Percentiles rank a stretch among this genome's conserved stretches.
These are phyloP conservation scores for Galeopsis tetrahit DNA, from an alignment of 257 asterid species.

Conservation along the genomic window DNA sequence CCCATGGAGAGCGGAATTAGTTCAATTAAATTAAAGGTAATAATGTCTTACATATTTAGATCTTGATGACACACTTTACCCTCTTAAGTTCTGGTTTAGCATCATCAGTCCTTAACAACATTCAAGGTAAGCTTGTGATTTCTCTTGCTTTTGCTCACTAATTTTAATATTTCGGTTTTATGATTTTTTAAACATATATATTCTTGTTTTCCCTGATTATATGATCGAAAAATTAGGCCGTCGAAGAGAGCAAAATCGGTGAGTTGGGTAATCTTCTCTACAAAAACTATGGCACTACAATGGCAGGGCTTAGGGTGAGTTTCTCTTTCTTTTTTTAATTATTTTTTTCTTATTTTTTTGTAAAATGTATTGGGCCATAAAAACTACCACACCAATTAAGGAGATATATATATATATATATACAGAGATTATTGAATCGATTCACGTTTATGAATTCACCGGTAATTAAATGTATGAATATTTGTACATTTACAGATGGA, in stretches of 20 bases:
- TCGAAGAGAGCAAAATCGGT: conserved; percentile 61
- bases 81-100: conserved; percentile 82
- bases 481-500: no score
- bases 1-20: no score
- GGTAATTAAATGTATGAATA: no score
- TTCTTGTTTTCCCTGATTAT: conserved; percentile 49
- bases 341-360: no score
- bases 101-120: conserved; percentile 60
- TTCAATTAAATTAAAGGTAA: no score
- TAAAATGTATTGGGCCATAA: no score
- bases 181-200: neutral
- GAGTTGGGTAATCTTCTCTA: conserved; percentile 69
- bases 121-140: conserved; percentile 55
- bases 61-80: conserved; percentile 93
- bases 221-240: conserved; percentile 74
- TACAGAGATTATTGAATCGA: no score
- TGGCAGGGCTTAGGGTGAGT: conserved; percentile 96
- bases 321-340: no score
- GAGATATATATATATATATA: no score
- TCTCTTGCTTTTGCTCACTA: neutral
- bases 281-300: conserved; percentile 90
- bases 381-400: no score
- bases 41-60: no score
- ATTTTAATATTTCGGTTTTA: neutral
- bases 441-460: no score